Evolutionary conservation across 176 grass and related monocot genomes (phyloP).

Genomic region (Raddia distichophylla): DNA sequence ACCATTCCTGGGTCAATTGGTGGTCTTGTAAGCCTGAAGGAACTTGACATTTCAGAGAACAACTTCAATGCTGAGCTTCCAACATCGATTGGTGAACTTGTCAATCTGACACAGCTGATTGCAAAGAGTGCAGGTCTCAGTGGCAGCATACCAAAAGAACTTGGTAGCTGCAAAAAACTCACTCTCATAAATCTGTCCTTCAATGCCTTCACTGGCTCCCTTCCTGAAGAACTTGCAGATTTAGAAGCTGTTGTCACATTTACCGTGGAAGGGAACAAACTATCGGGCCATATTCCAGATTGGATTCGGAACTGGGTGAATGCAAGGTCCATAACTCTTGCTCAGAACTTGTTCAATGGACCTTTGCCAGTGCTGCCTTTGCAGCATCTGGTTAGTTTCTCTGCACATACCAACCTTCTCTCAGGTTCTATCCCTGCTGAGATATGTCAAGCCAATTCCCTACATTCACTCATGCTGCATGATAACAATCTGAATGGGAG

Average conservation of each 20-base stretch:
- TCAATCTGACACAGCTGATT: constrained; percentile 60
- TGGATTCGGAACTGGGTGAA: constrained; percentile 79
- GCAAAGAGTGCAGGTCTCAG: constrained; percentile 68
- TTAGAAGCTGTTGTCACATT: constrained; percentile 63
- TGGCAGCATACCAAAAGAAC: constrained; percentile 68
- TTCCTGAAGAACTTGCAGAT: constrained; percentile 67
- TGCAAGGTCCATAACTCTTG: constrained; percentile 60
- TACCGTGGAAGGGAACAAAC: constrained; percentile 66
- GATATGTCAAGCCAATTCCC: constrained; percentile 69
- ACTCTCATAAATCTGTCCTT: constrained; percentile 61
- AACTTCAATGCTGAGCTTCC: constrained; percentile 72
- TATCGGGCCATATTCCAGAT: constrained; percentile 72
- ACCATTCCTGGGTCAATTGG: constrained; percentile 63
- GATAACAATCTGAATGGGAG: constrained; percentile 77
- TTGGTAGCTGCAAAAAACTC: constrained; percentile 83
- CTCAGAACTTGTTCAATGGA: constrained; percentile 70
- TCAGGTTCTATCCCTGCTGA: constrained; percentile 65
- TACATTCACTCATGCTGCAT: constrained; percentile 60
- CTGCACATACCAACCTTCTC: constrained; percentile 79
- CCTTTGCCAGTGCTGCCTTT: constrained; percentile 66
- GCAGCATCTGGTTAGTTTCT: constrained; percentile 63
- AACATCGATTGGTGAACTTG: constrained; percentile 57
- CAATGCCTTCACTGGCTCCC: constrained; percentile 67
- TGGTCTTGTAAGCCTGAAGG: constrained; percentile 65
- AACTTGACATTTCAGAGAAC: constrained; percentile 92